Evolutionary conservation across 2,329 filamentous ascomycete species (phyloP).

Genomic region (Chalara sp.): DNA sequence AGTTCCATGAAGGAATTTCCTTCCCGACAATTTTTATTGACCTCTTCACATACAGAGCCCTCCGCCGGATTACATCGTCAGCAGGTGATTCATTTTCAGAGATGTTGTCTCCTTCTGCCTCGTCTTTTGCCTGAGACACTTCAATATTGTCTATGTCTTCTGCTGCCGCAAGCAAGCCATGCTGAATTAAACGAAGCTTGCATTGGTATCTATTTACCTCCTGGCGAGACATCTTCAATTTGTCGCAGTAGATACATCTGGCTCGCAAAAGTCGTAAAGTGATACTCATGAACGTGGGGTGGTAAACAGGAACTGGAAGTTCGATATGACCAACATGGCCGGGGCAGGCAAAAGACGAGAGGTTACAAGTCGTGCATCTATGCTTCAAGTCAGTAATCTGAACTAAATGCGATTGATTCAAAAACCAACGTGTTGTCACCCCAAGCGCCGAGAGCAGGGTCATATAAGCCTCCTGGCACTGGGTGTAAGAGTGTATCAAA

Average conservation of each 20-base stretch:
- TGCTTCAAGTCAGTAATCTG: slow-evolving; percentile 11
- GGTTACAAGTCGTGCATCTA: slow-evolving; percentile 88
- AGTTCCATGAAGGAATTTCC: slow-evolving; percentile 32
- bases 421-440: slow-evolving; percentile 68
- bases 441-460: slow-evolving; percentile 85
- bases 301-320: slow-evolving; percentile 86
- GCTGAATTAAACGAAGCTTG: slow-evolving; percentile 78
- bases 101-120: slow-evolving; percentile 11
- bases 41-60: slow-evolving; percentile 64
- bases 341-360: slow-evolving; percentile 74
- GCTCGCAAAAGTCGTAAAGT: slow-evolving; percentile 77
- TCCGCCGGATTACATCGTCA: slow-evolving; percentile 44
- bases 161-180: slow-evolving; percentile 69
- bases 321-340: slow-evolving; percentile 95
- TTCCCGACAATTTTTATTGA: slow-evolving; percentile 55
- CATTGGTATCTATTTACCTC: slow-evolving; percentile 75
- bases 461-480: slow-evolving; percentile 84
- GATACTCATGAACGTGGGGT: slow-evolving; percentile 95
- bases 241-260: slow-evolving; percentile 86
- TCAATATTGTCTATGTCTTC: slow-evolving; percentile 39
- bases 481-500: slow-evolving; percentile 90
- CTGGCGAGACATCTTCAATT: slow-evolving; percentile 70
- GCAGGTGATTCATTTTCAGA: slow-evolving; percentile 28
- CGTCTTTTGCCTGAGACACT: slow-evolving; percentile 14
- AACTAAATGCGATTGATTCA: background rate